These are phyloP conservation scores for Lactarius pseudohatsudake DNA, from an alignment of 768 basidiomycete species.

Conservation along the genomic window DNA sequence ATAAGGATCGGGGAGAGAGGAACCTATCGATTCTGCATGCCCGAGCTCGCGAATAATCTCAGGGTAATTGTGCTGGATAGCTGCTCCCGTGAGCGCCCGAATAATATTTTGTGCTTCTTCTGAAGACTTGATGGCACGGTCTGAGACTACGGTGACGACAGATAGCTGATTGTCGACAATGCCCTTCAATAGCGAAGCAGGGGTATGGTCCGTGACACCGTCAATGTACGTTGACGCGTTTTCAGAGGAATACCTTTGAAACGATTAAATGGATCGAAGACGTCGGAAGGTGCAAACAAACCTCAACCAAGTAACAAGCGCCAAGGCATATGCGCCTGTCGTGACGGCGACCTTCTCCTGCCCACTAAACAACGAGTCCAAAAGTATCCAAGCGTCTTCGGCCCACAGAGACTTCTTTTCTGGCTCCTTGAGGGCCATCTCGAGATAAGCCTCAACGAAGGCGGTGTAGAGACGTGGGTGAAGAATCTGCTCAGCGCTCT, in stretches of 20 bases:
- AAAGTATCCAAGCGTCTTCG: conserved; percentile 60
- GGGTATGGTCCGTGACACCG: conserved; percentile 29
- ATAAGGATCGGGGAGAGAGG: conserved; percentile 42
- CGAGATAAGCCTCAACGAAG: conserved; percentile 63
- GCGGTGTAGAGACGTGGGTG: conserved; percentile 57
- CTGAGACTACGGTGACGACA: conserved; percentile 52
- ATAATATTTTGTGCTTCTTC: conserved; percentile 58
- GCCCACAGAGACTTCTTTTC: conserved; percentile 55
- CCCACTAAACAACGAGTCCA: conserved; percentile 52
- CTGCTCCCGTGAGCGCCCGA: conserved; percentile 55
- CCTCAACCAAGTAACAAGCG: conserved; percentile 61
- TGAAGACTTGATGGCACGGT: conserved; percentile 53
- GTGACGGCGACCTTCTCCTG: conserved; percentile 51
- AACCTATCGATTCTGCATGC: conserved; percentile 49
- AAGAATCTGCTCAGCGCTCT: conserved; percentile 47
- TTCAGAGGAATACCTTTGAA: conserved; percentile 42
- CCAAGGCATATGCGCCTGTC: conserved; percentile 62
- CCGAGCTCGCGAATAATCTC: conserved; percentile 56
- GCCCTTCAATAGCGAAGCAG: conserved; percentile 32
- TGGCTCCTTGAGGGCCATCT: conserved; percentile 54
- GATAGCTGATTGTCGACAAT: conserved; percentile 52
- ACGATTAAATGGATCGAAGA: conserved; percentile 23
- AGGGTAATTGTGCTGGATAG: conserved; percentile 53
- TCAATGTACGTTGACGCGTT: conserved; percentile 14
- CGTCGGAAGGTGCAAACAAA: conserved; percentile 32